A percentile compares a stretch with the other conserved stretches of the same genome.
phyloP scores from a whole-genome alignment of 78 protist species.

The Dictyostelium brefeldianum region DNA sequence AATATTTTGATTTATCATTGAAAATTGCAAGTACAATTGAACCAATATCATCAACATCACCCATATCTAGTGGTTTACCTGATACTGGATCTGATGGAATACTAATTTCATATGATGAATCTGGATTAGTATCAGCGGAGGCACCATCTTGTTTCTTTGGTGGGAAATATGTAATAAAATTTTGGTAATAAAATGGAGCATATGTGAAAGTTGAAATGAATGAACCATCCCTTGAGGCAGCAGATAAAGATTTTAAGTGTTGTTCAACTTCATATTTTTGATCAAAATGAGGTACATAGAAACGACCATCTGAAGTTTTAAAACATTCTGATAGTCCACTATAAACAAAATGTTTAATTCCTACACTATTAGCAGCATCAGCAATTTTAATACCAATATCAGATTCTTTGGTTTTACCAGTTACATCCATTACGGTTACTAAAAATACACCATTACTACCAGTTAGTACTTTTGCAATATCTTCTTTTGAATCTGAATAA shows the following conservation, averaged over 20 bases:
- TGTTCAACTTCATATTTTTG: not conserved
- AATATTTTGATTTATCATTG: not conserved
- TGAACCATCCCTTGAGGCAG: too few species aligned
- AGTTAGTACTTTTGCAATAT: not conserved
- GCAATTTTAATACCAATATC: conserved; percentile 1
- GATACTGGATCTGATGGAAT: not conserved
- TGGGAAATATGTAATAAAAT: not conserved
- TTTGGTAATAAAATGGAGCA: conserved; percentile 4
- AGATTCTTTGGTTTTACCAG: not conserved
- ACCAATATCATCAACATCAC: conserved; percentile 19
- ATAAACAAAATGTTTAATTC: conserved; percentile 20
- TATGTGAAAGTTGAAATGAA: not conserved
- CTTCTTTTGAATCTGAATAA: not conserved
- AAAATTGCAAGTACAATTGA: not conserved
- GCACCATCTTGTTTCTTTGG: not conserved
- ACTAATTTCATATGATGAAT: not conserved
- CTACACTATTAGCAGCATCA: conserved; percentile 1
- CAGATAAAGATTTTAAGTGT: not conserved
- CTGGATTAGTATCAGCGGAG: not conserved
- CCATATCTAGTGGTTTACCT: not conserved
- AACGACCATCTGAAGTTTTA: not conserved
- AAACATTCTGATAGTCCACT: not conserved
- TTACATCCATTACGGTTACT: not conserved
- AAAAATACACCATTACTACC: not conserved
- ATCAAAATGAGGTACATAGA: conserved; percentile 2